Evolutionary conservation across 2,329 filamentous ascomycete genomes (phyloP).

Genomic region (Talaromyces marneffei): DNA sequence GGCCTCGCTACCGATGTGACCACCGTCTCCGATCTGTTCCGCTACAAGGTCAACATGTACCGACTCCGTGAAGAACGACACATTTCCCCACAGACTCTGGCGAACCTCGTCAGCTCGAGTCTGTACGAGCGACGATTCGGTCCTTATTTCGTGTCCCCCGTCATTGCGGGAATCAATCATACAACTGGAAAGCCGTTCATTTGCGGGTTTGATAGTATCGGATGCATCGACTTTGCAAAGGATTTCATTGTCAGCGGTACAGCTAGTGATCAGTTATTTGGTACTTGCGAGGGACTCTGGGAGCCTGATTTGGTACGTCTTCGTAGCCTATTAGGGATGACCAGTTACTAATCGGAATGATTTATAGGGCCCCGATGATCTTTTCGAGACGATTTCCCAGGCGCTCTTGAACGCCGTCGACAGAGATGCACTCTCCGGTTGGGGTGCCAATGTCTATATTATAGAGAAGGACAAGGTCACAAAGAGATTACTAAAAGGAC

Average conservation of each 20-base stretch:
- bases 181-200: constrained; percentile 95
- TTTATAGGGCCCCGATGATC: constrained; percentile 77
- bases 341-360: background rate
- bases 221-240: constrained; percentile 98
- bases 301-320: constrained; percentile 87
- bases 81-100: constrained; percentile 90
- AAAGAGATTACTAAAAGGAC: constrained; percentile 94
- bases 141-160: constrained; percentile 91
- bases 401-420: constrained; percentile 92
- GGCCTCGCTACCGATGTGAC: constrained; percentile 93
- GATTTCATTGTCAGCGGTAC: constrained; percentile 98
- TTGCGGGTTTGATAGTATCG: constrained; percentile 98
- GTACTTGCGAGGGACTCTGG: constrained; percentile 97
- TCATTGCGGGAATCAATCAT: constrained; percentile 90
- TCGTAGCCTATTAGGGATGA: too few species aligned
- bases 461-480: constrained; percentile 99
- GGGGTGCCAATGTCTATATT: constrained; percentile 98
- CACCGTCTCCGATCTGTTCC: constrained; percentile 93
- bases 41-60: constrained; percentile 99
- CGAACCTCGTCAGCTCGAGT: constrained; percentile 84
- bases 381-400: constrained; percentile 98
- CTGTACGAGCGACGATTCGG: constrained; percentile 96
- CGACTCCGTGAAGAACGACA: constrained; percentile 94
- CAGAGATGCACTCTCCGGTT: constrained; percentile 91
- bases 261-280: constrained; percentile 94